phyloP scores from a whole-genome alignment of 495 filamentous ascomycete species.

The Penicillium nucicola region DNA sequence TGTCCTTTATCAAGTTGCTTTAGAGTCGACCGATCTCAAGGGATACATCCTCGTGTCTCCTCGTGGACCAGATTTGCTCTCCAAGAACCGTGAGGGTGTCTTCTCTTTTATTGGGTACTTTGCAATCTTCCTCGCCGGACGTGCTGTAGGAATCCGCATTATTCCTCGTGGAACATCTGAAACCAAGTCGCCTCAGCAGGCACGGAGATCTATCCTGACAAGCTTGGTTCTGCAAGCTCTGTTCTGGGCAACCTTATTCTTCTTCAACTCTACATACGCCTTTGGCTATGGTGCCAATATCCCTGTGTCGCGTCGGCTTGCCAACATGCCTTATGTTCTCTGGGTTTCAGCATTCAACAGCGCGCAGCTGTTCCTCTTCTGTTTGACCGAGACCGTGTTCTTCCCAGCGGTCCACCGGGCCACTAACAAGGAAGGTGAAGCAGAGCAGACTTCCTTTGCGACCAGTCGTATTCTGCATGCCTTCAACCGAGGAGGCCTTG shows the following conservation, averaged over 20 bases:
- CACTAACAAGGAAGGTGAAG: constrained; percentile 36
- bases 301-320: constrained; percentile 79
- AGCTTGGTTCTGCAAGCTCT: constrained; percentile 56
- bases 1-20: constrained; percentile 64
- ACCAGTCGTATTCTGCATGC: constrained; percentile 77
- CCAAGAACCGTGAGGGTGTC: constrained; percentile 88
- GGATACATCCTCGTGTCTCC: constrained; percentile 81
- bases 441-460: constrained; percentile 61
- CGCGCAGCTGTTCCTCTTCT: constrained; percentile 72
- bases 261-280: constrained; percentile 59
- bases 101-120: constrained; percentile 93
- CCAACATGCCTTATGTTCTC: constrained; percentile 89
- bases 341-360: constrained; percentile 91
- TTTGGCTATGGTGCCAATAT: constrained; percentile 64
- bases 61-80: constrained; percentile 66
- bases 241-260: constrained; percentile 67
- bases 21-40: constrained; percentile 77
- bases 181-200: constrained; percentile 35
- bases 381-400: constrained; percentile 67
- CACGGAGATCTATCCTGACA: constrained; percentile 53
- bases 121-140: constrained; percentile 89
- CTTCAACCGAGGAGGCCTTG: constrained; percentile 85
- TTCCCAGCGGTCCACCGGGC: constrained; percentile 69
- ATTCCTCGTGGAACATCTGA: constrained; percentile 57
- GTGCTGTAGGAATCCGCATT: constrained; percentile 73